Evolutionary conservation across 805 yeast genomes (phyloP).

Genomic region (Nakazawaea ishiwadae): DNA sequence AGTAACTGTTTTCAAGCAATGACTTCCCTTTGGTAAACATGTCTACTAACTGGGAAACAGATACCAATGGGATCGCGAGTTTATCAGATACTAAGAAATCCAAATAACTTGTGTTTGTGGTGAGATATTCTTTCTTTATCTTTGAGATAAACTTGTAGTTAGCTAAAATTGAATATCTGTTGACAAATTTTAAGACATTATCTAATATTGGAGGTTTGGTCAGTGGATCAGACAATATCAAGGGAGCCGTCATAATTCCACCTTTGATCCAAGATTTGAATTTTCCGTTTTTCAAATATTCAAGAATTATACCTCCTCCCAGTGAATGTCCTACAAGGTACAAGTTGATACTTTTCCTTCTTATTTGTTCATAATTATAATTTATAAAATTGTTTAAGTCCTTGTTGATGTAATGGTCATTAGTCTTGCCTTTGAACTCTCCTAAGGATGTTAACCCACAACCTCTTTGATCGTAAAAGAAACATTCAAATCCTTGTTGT

Average conservation of each 20-base stretch:
- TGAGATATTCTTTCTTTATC: slow-evolving; percentile 45
- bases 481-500: slow-evolving; percentile 54
- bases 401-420: slow-evolving; percentile 48
- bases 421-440: slow-evolving; percentile 46
- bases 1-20: slow-evolving; percentile 34
- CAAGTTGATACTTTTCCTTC: slow-evolving; percentile 30
- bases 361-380: slow-evolving; percentile 32
- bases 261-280: slow-evolving; percentile 41
- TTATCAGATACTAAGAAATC: slow-evolving; percentile 40
- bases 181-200: slow-evolving; percentile 33
- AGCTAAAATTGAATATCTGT: slow-evolving; percentile 34
- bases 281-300: slow-evolving; percentile 56
- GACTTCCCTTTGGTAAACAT: slow-evolving; percentile 59
- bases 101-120: slow-evolving; percentile 43
- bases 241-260: slow-evolving; percentile 53
- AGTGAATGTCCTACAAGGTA: slow-evolving; percentile 67
- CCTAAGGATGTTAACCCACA: slow-evolving; percentile 62
- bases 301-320: slow-evolving; percentile 74
- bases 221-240: slow-evolving; percentile 50
- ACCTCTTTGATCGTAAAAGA: slow-evolving; percentile 72
- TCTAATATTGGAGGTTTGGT: slow-evolving; percentile 51
- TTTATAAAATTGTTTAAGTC: slow-evolving; percentile 58
- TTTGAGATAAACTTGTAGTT: slow-evolving; percentile 49
- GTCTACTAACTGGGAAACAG: slow-evolving; percentile 51
- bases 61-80: slow-evolving; percentile 42